Base-by-base conservation (phyloP, 2,329 filamentous ascomycete genomes). In the Aspergillus phoenicis region DNA sequence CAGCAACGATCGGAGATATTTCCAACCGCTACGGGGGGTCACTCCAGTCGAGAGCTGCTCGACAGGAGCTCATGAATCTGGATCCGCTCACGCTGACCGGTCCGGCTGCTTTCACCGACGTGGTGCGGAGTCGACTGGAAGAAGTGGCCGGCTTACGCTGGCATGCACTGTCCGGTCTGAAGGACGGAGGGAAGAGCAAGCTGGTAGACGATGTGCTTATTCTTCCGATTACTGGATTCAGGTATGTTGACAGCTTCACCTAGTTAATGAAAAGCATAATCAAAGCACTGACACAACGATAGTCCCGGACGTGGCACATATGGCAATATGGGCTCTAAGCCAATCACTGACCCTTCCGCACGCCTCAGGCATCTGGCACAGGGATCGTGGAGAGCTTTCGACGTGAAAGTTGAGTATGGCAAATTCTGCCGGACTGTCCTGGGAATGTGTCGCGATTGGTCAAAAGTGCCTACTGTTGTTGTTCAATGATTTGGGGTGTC, bases 161-260 rank as follows among this genome's bases (percentile, higher is more conserved):
- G 72, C 69, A 74, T 58, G 68, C 71, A 8, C 49, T 75, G 20
- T 69, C 73, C 2, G 73, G 73, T 11, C 28, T 72, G 5, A 20
- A 62, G 13, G 73, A 75, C 56, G 70, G 65, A 2, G 73, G 73
- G 0, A 60, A 33, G 36, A 72, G 67, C 41, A 75, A 75, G 51
- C 36, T 69, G 8, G 68, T 73, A 2, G 70, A 68, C 5, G 73
- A 74, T 58, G 70, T 73, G 10, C 52, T 75, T 41, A 68, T 75
- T 17, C 63, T 75, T 3, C 72, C 73, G 0, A 75, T 75, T 43
- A 75, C 73, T 1, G 73, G 70, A 2, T 75, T 75, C 52, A 74
- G 71, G 71, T 74, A 66, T 39, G 28, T 30, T 30, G 7, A 8
- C 7, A 5, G 8, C 28, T 2, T 30, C 28, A 7, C 7, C 8